Conservation (phyloP, 1,284 basidiomycete species). For the Kalmanozyma brasiliensis region DNA sequence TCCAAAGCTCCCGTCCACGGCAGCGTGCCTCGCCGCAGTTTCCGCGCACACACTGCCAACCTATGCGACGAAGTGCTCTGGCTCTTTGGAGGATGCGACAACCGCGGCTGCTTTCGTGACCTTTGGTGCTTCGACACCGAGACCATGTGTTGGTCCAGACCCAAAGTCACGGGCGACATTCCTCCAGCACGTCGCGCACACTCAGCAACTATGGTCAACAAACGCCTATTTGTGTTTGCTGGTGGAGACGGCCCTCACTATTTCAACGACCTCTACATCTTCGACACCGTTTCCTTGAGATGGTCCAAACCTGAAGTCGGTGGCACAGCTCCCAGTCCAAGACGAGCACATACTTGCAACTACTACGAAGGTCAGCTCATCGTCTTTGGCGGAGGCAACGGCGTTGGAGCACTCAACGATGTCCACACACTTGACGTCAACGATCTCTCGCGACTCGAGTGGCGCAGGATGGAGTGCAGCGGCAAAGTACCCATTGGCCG, state of each 20-base stretch:
- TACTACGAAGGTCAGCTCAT: slow-evolving; percentile 79
- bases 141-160: slow-evolving; percentile 83
- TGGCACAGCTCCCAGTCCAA: slow-evolving; percentile 72
- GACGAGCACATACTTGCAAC: slow-evolving; percentile 87
- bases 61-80: slow-evolving; percentile 83
- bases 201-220: slow-evolving; percentile 83
- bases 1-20: slow-evolving; percentile 84
- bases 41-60: slow-evolving; percentile 85
- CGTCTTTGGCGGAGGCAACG: slow-evolving; percentile 92
- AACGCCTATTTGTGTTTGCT: slow-evolving; percentile 81
- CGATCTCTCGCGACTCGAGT: slow-evolving; percentile 74
- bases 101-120: slow-evolving; percentile 79
- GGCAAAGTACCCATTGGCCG: slow-evolving; percentile 72
- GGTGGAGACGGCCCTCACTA: slow-evolving; percentile 80
- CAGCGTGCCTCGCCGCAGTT: slow-evolving; percentile 76
- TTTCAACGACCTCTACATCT: slow-evolving; percentile 77
- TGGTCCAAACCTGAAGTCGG: slow-evolving; percentile 53
- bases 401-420: slow-evolving; percentile 86
- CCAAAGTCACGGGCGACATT: slow-evolving; percentile 48
- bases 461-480: slow-evolving; percentile 69
- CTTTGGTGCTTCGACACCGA: slow-evolving; percentile 89
- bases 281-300: slow-evolving; percentile 75
- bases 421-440: slow-evolving; percentile 84
- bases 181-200: slow-evolving; percentile 80
- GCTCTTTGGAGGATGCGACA: slow-evolving; percentile 89